These are phyloP conservation scores for Sungouiella blattae DNA, from an alignment of 805 yeast genomes.

Conservation along the genomic window DNA sequence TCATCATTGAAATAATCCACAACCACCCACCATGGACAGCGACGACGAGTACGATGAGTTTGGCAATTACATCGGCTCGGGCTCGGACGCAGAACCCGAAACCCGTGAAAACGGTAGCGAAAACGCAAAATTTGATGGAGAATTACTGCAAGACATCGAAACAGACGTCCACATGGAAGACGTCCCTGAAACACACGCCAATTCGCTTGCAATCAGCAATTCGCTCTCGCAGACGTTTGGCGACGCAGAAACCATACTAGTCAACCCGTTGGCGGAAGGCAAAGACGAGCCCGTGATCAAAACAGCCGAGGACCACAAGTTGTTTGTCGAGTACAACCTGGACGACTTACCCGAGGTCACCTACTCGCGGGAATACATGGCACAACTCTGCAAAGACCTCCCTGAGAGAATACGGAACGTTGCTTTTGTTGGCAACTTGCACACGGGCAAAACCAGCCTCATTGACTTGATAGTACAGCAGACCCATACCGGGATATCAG, in stretches of 20 bases:
- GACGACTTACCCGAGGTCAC: constrained; percentile 51
- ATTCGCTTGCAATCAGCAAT: neutral
- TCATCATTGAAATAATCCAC: no score
- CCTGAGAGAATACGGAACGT: constrained; percentile 72
- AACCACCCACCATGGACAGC: constrained; percentile 50
- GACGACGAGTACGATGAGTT: constrained; percentile 75
- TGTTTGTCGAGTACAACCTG: constrained; percentile 37
- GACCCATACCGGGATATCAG: constrained; percentile 46
- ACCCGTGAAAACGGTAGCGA: no score
- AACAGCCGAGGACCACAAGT: constrained; percentile 41
- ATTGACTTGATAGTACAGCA: constrained; percentile 64
- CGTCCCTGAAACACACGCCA: constrained; percentile 6
- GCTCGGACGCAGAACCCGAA: constrained; percentile 1
- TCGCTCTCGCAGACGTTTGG: constrained; percentile 2
- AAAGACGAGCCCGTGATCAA: constrained; percentile 60
- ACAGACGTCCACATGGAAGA: neutral
- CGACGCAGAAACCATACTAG: constrained; percentile 12
- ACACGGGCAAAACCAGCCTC: constrained; percentile 83
- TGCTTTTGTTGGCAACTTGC: constrained; percentile 74
- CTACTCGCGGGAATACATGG: constrained; percentile 63
- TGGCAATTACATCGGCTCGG: constrained; percentile 58
- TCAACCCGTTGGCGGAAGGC: constrained; percentile 14
- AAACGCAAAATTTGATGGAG: constrained; percentile 25
- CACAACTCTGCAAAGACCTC: constrained; percentile 37
- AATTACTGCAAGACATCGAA: constrained; percentile 6